Percentiles rank a stretch among this genome's conserved stretches.
Conservation (phyloP, 345 rosid species). For the Populus deltoides region DNA sequence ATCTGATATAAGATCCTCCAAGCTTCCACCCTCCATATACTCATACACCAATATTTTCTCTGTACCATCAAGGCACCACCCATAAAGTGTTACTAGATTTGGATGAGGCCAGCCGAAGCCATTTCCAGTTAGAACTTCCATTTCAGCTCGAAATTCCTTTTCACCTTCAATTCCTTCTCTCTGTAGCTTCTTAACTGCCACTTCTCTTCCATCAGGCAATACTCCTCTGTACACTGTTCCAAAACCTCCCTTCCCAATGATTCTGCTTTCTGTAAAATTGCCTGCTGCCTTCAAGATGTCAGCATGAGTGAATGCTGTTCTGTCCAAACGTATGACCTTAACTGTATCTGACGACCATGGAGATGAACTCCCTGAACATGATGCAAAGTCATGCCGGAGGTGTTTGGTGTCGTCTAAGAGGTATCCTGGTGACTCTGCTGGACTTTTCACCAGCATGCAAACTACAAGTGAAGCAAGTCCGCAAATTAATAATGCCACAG, state of each 20-base stretch:
- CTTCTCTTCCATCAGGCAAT: conserved; percentile 78
- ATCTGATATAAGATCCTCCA: conserved; percentile 76
- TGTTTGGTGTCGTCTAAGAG: conserved; percentile 50
- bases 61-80: conserved; percentile 80
- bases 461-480: conserved; percentile 45
- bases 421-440: conserved; percentile 35
- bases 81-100: conserved; percentile 80
- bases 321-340: conserved; percentile 72
- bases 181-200: conserved; percentile 88
- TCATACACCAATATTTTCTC: conserved; percentile 81
- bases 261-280: conserved; percentile 65
- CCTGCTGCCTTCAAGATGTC: conserved; percentile 83
- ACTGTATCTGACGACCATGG: conserved; percentile 70
- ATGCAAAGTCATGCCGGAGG: conserved; percentile 41
- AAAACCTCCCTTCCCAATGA: conserved; percentile 85
- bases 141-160: conserved; percentile 80
- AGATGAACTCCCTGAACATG: conserved; percentile 70
- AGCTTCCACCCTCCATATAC: conserved; percentile 85
- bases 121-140: conserved; percentile 82
- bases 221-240: conserved; percentile 78
- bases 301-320: conserved; percentile 67
- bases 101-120: conserved; percentile 92
- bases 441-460: conserved; percentile 40
- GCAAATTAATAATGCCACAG: conserved; percentile 35
- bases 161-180: conserved; percentile 85